Evolutionary conservation across 1,139 yeast genomes (phyloP), one percentile per base, ranked within the genome.

Genomic region (Spathaspora sp.): DNA sequence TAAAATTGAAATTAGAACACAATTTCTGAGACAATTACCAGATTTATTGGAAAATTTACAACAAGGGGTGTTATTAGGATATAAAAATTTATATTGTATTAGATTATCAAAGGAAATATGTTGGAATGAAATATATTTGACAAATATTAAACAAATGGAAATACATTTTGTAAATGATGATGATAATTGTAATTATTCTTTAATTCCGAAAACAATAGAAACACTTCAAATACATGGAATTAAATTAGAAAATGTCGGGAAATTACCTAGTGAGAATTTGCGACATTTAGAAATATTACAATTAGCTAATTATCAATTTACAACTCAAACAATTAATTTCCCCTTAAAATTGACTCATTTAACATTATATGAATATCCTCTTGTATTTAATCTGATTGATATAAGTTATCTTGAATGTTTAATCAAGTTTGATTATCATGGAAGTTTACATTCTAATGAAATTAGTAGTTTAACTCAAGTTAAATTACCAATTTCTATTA

Each of bases 351-450:
- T 48, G 7, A 38, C 31, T 3, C 39, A 43, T 17, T 25, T 48
- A 11, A 42, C 43, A 3, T 36, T 46, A 15, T 20, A 26, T 23
- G 51, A 48, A 23, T 33, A 33, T 4, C 38, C 26, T 4, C 17
- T 15, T 13, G 31, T 25, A 4, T 9, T 48, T 9, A 6, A 18
- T 10, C 23, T 15, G 38, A 43, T 48, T 18, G 25, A 47, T 36
- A 17, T 41, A 5, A 18, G 40, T 16, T 17, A 37, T 38, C 41
- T 46, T 8, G 13, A 38, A 1, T 20, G 17, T 34, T 38, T 48
- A 13, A 15, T 16, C 31, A 34, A 34, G 24, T 44, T 50, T 24
- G 39, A 36, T 4, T 50, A 45, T 37, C 45, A 45, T 23, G 48
- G 51, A 5, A 46, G 46, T 31, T 41, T 46, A 6, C 37, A 40